These are phyloP conservation scores for Aspergillus conjunctus DNA, from an alignment of 495 filamentous ascomycete genomes.

Conservation along the genomic window DNA sequence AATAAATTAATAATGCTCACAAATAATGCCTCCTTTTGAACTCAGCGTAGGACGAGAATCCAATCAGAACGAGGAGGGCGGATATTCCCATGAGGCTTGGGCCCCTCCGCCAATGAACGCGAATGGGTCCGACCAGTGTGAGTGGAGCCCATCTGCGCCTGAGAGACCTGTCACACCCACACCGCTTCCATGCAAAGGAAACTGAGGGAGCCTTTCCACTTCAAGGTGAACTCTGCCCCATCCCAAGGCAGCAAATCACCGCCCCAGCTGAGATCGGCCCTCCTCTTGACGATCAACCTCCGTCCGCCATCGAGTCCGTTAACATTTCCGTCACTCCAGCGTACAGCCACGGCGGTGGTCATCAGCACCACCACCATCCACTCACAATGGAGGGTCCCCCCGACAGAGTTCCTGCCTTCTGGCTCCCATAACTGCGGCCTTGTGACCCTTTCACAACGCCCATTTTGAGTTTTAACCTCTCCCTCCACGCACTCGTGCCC, in stretches of 20 bases:
- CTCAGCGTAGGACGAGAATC: background rate
- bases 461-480: background rate
- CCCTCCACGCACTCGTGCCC: constrained; percentile 13
- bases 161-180: constrained; percentile 22
- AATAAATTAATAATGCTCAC: background rate
- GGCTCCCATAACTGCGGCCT: background rate
- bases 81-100: constrained; percentile 16
- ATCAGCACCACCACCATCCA: background rate
- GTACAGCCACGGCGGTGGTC: constrained; percentile 12
- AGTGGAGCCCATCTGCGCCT: constrained; percentile 12
- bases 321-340: background rate
- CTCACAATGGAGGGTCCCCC: background rate
- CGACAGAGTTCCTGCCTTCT: background rate
- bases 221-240: too few relatives aligned
- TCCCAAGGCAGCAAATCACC: constrained; percentile 10
- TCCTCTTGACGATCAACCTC: background rate
- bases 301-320: background rate
- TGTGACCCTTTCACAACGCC: constrained; percentile 3
- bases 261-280: background rate
- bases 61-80: constrained; percentile 14
- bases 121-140: constrained; percentile 4
- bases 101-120: constrained; percentile 2
- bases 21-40: background rate
- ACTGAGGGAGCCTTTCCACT: too few relatives aligned
- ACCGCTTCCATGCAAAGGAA: constrained; percentile 13